Percentiles rank a stretch among this genome's conserved stretches.
phyloP scores from a whole-genome alignment of 2,329 filamentous ascomycete genomes.

The Seiridium unicorne region DNA sequence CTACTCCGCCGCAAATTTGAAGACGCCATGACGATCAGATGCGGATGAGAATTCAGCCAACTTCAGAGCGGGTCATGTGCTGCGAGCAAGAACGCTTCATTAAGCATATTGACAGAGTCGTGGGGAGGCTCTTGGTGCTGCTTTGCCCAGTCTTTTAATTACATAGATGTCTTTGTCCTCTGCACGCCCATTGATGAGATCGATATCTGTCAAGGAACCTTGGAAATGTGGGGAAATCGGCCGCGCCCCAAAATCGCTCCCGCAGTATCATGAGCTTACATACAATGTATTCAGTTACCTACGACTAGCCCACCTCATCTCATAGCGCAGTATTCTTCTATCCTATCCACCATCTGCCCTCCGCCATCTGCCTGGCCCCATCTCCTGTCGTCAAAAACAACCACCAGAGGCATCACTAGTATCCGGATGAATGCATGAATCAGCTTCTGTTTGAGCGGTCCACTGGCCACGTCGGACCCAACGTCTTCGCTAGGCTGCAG shows the following conservation, averaged over 20 bases:
- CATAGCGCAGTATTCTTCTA: neutral
- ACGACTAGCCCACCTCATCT: neutral
- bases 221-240: neutral
- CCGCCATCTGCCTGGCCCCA: neutral
- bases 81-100: neutral
- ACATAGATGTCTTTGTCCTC: constrained; percentile 3
- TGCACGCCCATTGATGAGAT: constrained; percentile 4
- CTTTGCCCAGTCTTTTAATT: too few species aligned
- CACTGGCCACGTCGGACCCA: constrained; percentile 63
- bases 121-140: too few species aligned
- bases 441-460: constrained; percentile 74
- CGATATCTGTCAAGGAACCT: neutral
- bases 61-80: neutral
- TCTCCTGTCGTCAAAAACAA: neutral
- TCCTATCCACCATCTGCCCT: neutral
- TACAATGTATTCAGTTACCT: neutral
- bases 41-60: constrained; percentile 11
- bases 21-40: constrained; percentile 19
- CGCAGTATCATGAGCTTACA: neutral
- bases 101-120: neutral
- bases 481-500: constrained; percentile 63
- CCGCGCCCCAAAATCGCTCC: neutral
- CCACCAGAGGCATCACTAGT: neutral
- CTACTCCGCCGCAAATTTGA: constrained; percentile 15
- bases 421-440: constrained; percentile 64